phyloP scores from a whole-genome alignment of 1,284 basidiomycete genomes.

The Gymnopus androsaceus region DNA sequence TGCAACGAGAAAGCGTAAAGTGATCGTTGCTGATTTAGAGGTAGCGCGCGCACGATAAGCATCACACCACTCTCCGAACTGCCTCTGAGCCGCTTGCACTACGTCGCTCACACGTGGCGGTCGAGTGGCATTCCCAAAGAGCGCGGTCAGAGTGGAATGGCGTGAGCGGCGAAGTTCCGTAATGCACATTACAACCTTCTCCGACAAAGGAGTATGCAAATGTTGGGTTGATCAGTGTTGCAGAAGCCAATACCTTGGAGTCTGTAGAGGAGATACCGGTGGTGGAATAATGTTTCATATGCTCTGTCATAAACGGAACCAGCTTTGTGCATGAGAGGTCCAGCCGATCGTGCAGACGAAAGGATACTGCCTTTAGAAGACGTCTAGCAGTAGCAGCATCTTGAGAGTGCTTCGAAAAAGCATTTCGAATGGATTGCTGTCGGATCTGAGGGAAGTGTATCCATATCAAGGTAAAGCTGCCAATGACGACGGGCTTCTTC shows the following conservation, averaged over 20 bases:
- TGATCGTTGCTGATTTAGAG: neutral
- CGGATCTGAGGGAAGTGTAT: slow-evolving; percentile 8
- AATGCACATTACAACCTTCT: slow-evolving; percentile 46
- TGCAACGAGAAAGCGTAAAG: slow-evolving; percentile 38
- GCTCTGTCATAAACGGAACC: slow-evolving; percentile 16
- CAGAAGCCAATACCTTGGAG: slow-evolving; percentile 22
- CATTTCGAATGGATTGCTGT: neutral
- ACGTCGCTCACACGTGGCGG: slow-evolving; percentile 25
- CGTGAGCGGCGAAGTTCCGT: slow-evolving; percentile 45
- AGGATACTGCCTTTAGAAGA: slow-evolving; percentile 2
- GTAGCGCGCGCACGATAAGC: slow-evolving; percentile 28
- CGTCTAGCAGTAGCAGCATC: neutral
- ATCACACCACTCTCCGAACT: slow-evolving; percentile 41
- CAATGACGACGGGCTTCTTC: slow-evolving; percentile 38
- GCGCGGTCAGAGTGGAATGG: slow-evolving; percentile 49
- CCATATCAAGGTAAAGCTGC: slow-evolving; percentile 30
- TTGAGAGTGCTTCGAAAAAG: slow-evolving; percentile 1
- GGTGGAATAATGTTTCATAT: slow-evolving; percentile 43
- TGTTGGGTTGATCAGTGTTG: slow-evolving; percentile 46
- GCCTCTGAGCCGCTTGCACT: slow-evolving; percentile 29
- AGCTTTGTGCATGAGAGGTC: slow-evolving; percentile 31
- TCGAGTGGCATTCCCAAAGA: slow-evolving; percentile 27
- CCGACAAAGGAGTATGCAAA: slow-evolving; percentile 46
- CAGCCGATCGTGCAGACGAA: slow-evolving; percentile 33
- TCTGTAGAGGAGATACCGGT: slow-evolving; percentile 42